These are phyloP conservation scores for Corymbia calophylla DNA, from an alignment of 441 rosid genomes.

Conservation along the genomic window DNA sequence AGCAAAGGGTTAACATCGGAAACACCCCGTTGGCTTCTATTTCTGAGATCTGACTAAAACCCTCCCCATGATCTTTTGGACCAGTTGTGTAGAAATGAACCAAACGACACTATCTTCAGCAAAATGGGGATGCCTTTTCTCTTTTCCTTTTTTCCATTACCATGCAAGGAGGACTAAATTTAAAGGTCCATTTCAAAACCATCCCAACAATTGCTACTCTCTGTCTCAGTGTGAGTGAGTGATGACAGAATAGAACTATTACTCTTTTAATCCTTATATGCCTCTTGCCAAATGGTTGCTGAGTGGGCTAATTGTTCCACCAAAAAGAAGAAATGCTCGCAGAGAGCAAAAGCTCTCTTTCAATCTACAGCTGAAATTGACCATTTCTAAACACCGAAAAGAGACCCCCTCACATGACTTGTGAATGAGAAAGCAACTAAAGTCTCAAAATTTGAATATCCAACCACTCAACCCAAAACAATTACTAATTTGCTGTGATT, in stretches of 20 bases:
- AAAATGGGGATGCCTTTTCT: neutral
- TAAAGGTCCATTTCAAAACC: neutral
- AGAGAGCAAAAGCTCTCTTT: slow-evolving; percentile 15
- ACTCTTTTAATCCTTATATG: slow-evolving; percentile 33
- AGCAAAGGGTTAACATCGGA: neutral
- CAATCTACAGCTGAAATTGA: slow-evolving; percentile 18
- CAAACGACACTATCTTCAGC: neutral
- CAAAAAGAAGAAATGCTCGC: slow-evolving; percentile 16
- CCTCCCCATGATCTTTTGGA: neutral
- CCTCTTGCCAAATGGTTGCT: slow-evolving; percentile 25
- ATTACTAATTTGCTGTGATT: slow-evolving; percentile 11
- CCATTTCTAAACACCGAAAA: slow-evolving; percentile 26
- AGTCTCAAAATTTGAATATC: neutral
- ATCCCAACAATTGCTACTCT: slow-evolving; percentile 6
- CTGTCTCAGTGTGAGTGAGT: slow-evolving; percentile 14
- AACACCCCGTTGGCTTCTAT: neutral
- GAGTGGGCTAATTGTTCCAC: slow-evolving; percentile 10
- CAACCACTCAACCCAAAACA: neutral
- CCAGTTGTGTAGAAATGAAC: neutral
- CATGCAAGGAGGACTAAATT: neutral
- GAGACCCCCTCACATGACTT: neutral
- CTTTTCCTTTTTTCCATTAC: neutral
- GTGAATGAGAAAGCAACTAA: slow-evolving; percentile 8
- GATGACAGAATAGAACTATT: slow-evolving; percentile 22
- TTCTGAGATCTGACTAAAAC: neutral